phyloP scores from a whole-genome alignment of 2,329 filamentous ascomycete species.

The Aureobasidium sp. region DNA sequence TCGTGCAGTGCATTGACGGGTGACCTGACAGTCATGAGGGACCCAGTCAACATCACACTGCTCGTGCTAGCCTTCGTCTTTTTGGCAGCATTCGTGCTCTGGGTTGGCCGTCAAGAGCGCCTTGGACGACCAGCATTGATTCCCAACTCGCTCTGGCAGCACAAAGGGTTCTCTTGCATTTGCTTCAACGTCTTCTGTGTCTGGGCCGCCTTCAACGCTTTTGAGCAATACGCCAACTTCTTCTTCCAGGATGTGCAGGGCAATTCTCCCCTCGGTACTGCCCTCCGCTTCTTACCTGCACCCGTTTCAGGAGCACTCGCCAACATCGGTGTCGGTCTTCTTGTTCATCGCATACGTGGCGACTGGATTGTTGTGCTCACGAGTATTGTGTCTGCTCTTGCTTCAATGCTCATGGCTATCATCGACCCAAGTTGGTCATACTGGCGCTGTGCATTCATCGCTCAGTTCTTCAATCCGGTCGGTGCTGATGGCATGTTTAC shows the following conservation, averaged over 20 bases:
- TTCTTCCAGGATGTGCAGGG: conserved; percentile 39
- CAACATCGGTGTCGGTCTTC: conserved; percentile 41
- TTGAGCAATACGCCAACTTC: conserved; percentile 36
- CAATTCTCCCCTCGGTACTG: conserved; percentile 30
- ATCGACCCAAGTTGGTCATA: conserved; percentile 41
- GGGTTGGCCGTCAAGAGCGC: conserved; percentile 47
- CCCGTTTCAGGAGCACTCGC: conserved; percentile 34
- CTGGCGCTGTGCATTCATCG: conserved; percentile 41
- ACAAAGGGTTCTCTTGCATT: conserved; percentile 48
- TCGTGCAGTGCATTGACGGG: conserved; percentile 21
- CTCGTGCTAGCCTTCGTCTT: conserved; percentile 39
- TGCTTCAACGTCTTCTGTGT: conserved; percentile 41
- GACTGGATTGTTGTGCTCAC: conserved; percentile 33
- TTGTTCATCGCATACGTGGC: conserved; percentile 40
- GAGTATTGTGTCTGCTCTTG: conserved; percentile 32
- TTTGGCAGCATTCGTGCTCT: conserved; percentile 46
- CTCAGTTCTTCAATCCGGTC: conserved; percentile 38
- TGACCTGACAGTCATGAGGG: conserved; percentile 21
- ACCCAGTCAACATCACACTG: conserved; percentile 29
- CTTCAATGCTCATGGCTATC: conserved; percentile 42
- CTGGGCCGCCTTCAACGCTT: conserved; percentile 34
- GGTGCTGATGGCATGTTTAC: conserved; percentile 41
- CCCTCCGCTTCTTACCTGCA: conserved; percentile 38
- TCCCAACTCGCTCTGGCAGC: conserved; percentile 57
- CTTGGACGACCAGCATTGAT: conserved; percentile 48